These are phyloP conservation scores for Dendrobium catenatum DNA, from an alignment of 106 monocot genomes.

Conservation along the genomic window DNA sequence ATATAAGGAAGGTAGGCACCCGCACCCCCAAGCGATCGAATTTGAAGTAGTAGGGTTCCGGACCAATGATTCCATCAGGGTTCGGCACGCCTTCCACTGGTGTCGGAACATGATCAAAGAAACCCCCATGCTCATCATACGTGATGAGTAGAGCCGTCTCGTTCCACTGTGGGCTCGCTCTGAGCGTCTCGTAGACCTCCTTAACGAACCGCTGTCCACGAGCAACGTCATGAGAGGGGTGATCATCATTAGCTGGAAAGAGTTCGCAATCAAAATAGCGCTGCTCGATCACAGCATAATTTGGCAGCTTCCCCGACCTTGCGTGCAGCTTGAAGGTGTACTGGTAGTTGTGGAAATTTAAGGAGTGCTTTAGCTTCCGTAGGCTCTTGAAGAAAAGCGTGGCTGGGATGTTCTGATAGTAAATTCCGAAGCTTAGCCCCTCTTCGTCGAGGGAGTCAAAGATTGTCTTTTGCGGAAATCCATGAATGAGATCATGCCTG, in stretches of 20 bases:
- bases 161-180: slow-evolving; percentile 84
- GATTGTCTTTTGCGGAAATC: slow-evolving; percentile 83
- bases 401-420: slow-evolving; percentile 91
- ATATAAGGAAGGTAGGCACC: slow-evolving; percentile 71
- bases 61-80: slow-evolving; percentile 79
- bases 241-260: slow-evolving; percentile 73
- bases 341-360: slow-evolving; percentile 67
- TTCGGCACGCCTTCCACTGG: slow-evolving; percentile 72
- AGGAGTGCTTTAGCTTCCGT: slow-evolving; percentile 50
- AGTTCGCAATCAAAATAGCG: slow-evolving; percentile 57
- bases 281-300: slow-evolving; percentile 79
- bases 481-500: slow-evolving; percentile 64
- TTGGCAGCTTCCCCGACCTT: slow-evolving; percentile 54
- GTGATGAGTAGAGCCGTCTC: slow-evolving; percentile 77
- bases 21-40: slow-evolving; percentile 78
- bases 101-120: slow-evolving; percentile 87
- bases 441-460: slow-evolving; percentile 69
- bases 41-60: slow-evolving; percentile 75
- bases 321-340: slow-evolving; percentile 69
- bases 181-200: slow-evolving; percentile 78
- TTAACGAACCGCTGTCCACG: slow-evolving; percentile 66
- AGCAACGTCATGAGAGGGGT: slow-evolving; percentile 82
- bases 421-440: slow-evolving; percentile 56
- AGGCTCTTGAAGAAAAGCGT: slow-evolving; percentile 73
- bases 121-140: slow-evolving; percentile 92